Evolutionary conservation across 106 monocot genomes (phyloP).

Genomic region (Dioscorea alata): DNA sequence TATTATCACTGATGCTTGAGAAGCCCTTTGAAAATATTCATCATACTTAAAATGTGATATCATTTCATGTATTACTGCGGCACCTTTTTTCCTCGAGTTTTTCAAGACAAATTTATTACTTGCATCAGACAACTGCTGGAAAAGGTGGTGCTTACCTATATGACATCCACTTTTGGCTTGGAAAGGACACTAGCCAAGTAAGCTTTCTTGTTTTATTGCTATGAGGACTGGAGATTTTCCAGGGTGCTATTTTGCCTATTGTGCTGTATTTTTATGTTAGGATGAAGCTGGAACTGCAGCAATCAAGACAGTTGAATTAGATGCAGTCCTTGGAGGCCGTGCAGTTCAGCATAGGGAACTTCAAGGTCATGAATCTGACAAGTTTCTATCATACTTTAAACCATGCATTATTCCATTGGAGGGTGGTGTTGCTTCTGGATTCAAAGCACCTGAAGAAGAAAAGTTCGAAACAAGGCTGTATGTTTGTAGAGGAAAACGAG

Average conservation of each 20-base stretch:
- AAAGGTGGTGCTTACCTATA: conserved; percentile 52
- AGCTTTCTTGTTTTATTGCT: background rate
- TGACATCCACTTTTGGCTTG: conserved; percentile 75
- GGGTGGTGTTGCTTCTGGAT: conserved; percentile 65
- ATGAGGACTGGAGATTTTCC: background rate
- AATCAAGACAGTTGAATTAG: conserved; percentile 69
- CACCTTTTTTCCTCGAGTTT: no score
- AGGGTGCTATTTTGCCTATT: no score
- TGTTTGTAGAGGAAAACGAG: conserved; percentile 57
- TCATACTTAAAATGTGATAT: no score
- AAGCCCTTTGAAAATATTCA: no score
- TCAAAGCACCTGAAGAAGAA: conserved; percentile 46
- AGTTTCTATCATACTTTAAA: conserved; percentile 66
- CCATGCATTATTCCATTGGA: conserved; percentile 74
- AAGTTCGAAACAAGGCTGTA: conserved; percentile 61
- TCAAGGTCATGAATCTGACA: conserved; percentile 65
- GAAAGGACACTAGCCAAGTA: conserved; percentile 73
- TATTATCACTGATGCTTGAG: no score
- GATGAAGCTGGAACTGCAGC: conserved; percentile 74
- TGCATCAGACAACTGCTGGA: conserved; percentile 38
- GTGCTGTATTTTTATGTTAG: conserved; percentile 10
- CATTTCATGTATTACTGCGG: no score
- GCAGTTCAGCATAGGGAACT: conserved; percentile 62
- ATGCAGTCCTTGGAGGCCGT: conserved; percentile 66
- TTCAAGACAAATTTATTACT: background rate